A percentile compares a stretch with the other conserved stretches of the same genome.
Conservation (phyloP, 805 yeast species). For the Candida jianshihensis region DNA sequence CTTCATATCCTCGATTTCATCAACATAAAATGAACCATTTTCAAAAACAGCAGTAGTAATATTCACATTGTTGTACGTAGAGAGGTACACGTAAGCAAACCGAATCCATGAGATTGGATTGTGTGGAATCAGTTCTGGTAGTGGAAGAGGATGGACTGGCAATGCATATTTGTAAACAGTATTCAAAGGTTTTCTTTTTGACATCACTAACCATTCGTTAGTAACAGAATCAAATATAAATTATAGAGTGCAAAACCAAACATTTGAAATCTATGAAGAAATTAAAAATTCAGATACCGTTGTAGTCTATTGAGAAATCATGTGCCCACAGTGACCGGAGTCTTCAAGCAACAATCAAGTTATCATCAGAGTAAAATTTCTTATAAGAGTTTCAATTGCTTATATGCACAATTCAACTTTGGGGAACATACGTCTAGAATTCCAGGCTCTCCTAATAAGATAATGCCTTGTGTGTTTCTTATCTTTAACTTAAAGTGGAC, state of each 20-base stretch:
- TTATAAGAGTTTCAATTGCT: too few relatives aligned
- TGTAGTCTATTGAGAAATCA: constrained; percentile 86
- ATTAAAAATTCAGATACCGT: constrained; percentile 75
- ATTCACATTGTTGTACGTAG: constrained; percentile 13
- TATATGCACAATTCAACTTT: not conserved
- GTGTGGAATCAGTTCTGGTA: constrained; percentile 52
- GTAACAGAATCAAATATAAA: too few relatives aligned
- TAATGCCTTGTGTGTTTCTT: too few relatives aligned
- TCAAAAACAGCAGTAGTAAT: constrained; percentile 25
- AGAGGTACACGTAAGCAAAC: constrained; percentile 32
- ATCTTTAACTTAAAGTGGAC: not conserved
- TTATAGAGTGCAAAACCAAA: too few relatives aligned
- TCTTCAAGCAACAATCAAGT: constrained; percentile 37
- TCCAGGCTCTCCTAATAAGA: too few relatives aligned
- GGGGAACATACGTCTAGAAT: not conserved
- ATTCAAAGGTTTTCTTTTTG: constrained; percentile 24
- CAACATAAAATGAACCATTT: constrained; percentile 30
- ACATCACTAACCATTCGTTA: constrained; percentile 22
- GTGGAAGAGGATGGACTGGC: constrained; percentile 43
- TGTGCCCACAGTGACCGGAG: constrained; percentile 55
- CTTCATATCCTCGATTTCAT: constrained; percentile 38
- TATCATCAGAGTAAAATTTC: constrained; percentile 23
- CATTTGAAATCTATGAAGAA: not conserved
- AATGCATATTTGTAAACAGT: constrained; percentile 43
- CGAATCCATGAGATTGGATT: constrained; percentile 62